Evolutionary conservation across 495 filamentous ascomycete genomes (phyloP).

Genomic region (Neurospora sp.): DNA sequence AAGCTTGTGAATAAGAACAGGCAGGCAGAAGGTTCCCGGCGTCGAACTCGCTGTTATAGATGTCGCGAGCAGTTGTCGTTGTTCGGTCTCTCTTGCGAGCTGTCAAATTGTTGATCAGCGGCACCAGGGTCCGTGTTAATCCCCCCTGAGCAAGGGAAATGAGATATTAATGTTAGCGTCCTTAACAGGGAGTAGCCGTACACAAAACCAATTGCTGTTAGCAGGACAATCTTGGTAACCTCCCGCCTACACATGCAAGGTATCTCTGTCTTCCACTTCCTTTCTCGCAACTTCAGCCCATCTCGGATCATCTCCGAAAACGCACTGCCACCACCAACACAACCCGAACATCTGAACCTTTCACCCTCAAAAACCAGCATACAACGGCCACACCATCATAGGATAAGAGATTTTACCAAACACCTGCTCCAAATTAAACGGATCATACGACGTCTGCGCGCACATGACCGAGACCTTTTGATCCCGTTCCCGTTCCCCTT

Average conservation of each 20-base stretch:
- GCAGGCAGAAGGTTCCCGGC: not conserved
- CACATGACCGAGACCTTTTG: not conserved
- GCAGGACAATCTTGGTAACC: not conserved
- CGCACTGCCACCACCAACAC: not conserved
- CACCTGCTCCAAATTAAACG: not conserved
- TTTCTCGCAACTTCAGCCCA: not conserved
- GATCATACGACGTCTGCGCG: not conserved
- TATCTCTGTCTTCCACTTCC: not conserved
- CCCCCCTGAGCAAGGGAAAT: not conserved
- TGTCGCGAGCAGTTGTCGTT: not conserved
- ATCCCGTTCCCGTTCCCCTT: not conserved
- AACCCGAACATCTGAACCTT: not conserved
- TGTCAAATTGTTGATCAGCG: not conserved
- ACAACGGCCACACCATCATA: not conserved
- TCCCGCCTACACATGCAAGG: not conserved
- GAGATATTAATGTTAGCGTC: not conserved
- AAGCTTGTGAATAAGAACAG: not conserved
- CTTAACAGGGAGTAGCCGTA: not conserved
- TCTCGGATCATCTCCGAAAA: not conserved
- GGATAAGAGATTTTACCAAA: not conserved
- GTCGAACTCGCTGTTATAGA: not conserved
- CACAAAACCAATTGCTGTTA: not conserved
- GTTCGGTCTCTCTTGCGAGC: not conserved
- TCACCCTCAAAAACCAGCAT: not conserved
- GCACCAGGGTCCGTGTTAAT: not conserved